Base-by-base conservation (phyloP, 768 basidiomycete genomes). In the Lactifluus pinguis region DNA sequence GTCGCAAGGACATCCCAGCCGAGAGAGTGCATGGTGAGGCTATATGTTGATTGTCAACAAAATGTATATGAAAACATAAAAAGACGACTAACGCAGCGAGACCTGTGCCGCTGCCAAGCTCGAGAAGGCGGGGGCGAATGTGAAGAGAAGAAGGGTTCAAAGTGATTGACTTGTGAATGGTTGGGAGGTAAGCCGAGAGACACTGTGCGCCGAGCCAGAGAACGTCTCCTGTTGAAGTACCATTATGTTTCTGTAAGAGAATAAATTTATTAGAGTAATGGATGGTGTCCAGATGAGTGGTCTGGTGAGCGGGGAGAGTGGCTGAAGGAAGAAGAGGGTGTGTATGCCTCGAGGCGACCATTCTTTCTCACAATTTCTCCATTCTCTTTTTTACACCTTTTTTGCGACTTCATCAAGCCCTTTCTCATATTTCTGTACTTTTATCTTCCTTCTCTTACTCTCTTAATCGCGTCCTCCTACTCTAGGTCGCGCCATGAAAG, bases 401-500 rank as follows among this genome's bases (percentile, higher is more conserved):
- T 15, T 25, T 25, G 25, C 25, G 29, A 49, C 15, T 36, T 30
- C 34, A 30, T 25, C 42, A 21, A 45, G 49, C 41, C 61, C 61
- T 57, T 25, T 67, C 50, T 59, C 61, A 49, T 34, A 34, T 34
- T 25, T 34, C 32, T 34, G 32, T 34, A 34, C 32, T 57, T 32
- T 57, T 60, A 57, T 63, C 58, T 49, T 21, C 32, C 0, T 41
- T 59, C 63, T 6, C 25, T 47, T 25, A 3, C 15, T 48, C 51
- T 25, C 47, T 59, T 61, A 63, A 25, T 25, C 25, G 65, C 61
- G 60, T 38, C 56, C 55, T 30, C 25, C 39, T 47, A 32, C 21
- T 36, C 10, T 34, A 14, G n/a, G 42, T 25, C 19, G 29, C 65
- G 62, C 72, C 72, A 92, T 92, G 89, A 92, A 90, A 80, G 89